Evolutionary conservation across 495 filamentous ascomycete species (phyloP).

Genomic region (Penicillium diatomitis): DNA sequence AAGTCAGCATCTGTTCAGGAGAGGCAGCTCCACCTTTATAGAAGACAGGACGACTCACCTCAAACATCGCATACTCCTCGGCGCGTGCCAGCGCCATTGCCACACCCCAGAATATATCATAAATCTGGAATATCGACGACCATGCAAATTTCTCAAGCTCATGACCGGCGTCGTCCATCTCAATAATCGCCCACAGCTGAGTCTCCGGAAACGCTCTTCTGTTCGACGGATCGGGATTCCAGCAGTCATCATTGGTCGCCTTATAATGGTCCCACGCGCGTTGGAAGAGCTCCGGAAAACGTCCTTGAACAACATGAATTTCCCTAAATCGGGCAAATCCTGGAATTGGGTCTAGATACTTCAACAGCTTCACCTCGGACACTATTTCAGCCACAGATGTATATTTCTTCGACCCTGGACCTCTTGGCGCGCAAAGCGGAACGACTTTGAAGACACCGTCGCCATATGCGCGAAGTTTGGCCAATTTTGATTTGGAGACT

Average conservation of each 20-base stretch:
- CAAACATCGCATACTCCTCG: slow-evolving; percentile 64
- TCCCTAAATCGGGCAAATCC: slow-evolving; percentile 91
- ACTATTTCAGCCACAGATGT: slow-evolving; percentile 46
- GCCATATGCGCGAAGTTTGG: slow-evolving; percentile 30
- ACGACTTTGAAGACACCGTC: slow-evolving; percentile 44
- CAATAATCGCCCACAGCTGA: slow-evolving; percentile 72
- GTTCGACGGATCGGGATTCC: slow-evolving; percentile 56
- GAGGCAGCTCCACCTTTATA: not conserved
- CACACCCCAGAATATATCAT: slow-evolving; percentile 81
- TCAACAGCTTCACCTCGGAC: slow-evolving; percentile 64
- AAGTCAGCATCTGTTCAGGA: not conserved
- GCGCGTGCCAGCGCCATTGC: slow-evolving; percentile 68
- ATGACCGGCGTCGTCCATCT: slow-evolving; percentile 78
- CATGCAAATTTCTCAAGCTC: slow-evolving; percentile 58
- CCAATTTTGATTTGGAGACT: slow-evolving; percentile 34
- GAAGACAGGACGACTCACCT: slow-evolving; percentile 34
- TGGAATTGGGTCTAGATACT: slow-evolving; percentile 65
- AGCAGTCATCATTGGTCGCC: slow-evolving; percentile 48
- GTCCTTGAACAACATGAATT: slow-evolving; percentile 62
- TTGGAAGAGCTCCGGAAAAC: slow-evolving; percentile 51
- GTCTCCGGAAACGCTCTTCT: slow-evolving; percentile 50
- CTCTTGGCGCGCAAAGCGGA: slow-evolving; percentile 35
- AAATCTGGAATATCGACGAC: slow-evolving; percentile 51
- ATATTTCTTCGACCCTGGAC: slow-evolving; percentile 37
- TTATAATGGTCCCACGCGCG: slow-evolving; percentile 56